A percentile compares a stretch with the other conserved stretches of the same genome.
Conservation (phyloP, 208 protist species). For the Leptomonas pyrrhocoris region DNA sequence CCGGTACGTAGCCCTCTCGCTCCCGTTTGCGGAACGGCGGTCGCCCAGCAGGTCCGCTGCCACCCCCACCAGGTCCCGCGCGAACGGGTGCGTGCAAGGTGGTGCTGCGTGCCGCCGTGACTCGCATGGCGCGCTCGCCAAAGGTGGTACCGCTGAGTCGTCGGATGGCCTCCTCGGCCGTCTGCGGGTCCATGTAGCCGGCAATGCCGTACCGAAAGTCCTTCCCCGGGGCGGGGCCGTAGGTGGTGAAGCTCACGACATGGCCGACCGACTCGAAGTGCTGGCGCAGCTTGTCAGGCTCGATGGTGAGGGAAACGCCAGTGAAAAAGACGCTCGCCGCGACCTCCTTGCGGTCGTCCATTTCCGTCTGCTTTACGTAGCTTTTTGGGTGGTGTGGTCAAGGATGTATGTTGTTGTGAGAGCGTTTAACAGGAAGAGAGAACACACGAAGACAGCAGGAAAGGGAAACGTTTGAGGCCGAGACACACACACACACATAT, state of each 20-base stretch:
- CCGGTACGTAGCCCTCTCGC: slow-evolving; percentile 23
- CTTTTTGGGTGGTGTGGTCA: too few species aligned
- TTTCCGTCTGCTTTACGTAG: neutral
- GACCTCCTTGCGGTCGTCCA: slow-evolving; percentile 24
- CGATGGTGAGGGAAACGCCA: slow-evolving; percentile 74
- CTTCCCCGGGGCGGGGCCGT: slow-evolving; percentile 61
- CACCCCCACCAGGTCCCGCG: slow-evolving; percentile 25
- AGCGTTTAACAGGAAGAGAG: too few species aligned
- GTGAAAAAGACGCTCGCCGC: slow-evolving; percentile 80
- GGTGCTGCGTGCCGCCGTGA: slow-evolving; percentile 42
- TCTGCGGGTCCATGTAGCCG: slow-evolving; percentile 79
- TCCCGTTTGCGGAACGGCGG: slow-evolving; percentile 38
- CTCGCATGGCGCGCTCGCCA: slow-evolving; percentile 71
- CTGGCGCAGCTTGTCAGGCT: slow-evolving; percentile 59
- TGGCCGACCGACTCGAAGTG: slow-evolving; percentile 88
- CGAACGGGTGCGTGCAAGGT: slow-evolving; percentile 23
- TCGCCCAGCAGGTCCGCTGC: slow-evolving; percentile 26
- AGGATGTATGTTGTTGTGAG: too few species aligned
- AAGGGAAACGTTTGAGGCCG: too few species aligned
- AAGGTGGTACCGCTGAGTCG: slow-evolving; percentile 79
- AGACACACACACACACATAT: too few species aligned
- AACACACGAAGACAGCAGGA: too few species aligned
- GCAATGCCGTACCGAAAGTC: slow-evolving; percentile 81
- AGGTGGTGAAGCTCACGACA: slow-evolving; percentile 71
- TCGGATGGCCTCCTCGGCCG: slow-evolving; percentile 73